Base-by-base conservation (phyloP, 2,329 filamentous ascomycete genomes). In the Aspergillus quadricinctus region DNA sequence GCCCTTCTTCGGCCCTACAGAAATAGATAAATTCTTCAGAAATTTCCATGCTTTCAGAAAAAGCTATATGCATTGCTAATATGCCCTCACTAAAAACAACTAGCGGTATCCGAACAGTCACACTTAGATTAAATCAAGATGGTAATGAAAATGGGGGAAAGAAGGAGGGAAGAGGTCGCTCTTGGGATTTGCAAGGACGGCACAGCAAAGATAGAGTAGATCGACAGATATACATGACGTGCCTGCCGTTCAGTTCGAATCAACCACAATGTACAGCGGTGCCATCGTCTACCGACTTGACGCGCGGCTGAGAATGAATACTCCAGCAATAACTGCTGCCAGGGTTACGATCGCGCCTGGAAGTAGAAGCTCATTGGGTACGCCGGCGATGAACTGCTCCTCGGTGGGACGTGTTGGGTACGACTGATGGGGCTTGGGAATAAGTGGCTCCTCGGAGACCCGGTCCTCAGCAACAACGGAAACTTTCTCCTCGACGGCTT, bases 331-430 rank as follows among this genome's bases (percentile, higher is more conserved):
- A 40, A 96, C 92, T 46, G 95, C 90, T 9, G 93, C 94, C 69
- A 99, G 77, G n/a, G 92, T 92, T 56, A 94, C 92, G 71, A 99
- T 93, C 21, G 94, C 94, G 63, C 94, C 94, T 0, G 94, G 94
- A 45, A 97, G 83, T 19, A 99, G 80, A 54, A 97, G 80, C 69
- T 99, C 94, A 69, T 99, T 99, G 8, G 94, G 92, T 35, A 99
- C 89, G 54, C 94, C 94, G 2, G 87, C 83, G 69, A 99, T 93
- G 57, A 96, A 79, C 75, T 96, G 90, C 57, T 93, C 86, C 56
- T 86, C 82, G 54, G 83, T 77, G 45, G 76, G 74, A 27, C 80
- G 75, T 51, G 80, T 78, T 62, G 80, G 78, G 49, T 76, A 66
- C 19, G 74, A 72, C 57, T 78, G 76, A 48, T 73, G 71, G 53